Evolutionary conservation across 2,329 filamentous ascomycete species (phyloP), one percentile per base, ranked within the genome.

Genomic region (Elsinoe necatrix): DNA sequence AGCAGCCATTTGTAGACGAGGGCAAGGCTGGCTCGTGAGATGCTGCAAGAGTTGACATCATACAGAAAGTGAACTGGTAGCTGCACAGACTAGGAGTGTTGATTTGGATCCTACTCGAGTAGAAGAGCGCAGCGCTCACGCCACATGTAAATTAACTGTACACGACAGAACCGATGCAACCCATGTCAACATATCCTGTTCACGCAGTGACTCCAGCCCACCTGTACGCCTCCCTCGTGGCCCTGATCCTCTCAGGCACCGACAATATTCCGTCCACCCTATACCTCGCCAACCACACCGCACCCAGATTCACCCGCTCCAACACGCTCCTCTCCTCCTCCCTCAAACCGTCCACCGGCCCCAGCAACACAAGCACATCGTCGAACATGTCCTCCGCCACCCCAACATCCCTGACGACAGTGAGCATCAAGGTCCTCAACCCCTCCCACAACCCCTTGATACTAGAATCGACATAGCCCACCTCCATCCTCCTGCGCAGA

Each of bases 351-450:
- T 63, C 60, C 9, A 71, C 63, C 2, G 69, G 68, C 43, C 68
- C 67, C 51, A 93, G 68, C 54, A 91, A 69, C 5, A 79, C 78
- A 42, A 92, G 66, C 11, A 87, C 78, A 55, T 89, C 80, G 61
- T 91, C 87, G 67, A 90, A 87, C 61, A 84, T 77, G 43, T 80
- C 79, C 25, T 87, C 84, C 4, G 83, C 77, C n/a, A 91, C 65
- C 5, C 74, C 73, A 6, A 90, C 85, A 64, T 82, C 75, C 18
- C 75, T 72, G 2, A 85, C 77, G n/a, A 90, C 71, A 1, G 77
- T 73, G 25, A 78, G 76, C 16, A 93, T 68, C 35, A 89, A 70
- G 20, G 69, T 68, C 16, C 85, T 72, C 6, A 83, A 72, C 1
- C 81, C 81, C 25, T 81, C 79, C 84, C 86, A 88, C 1, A 84